A percentile compares a stretch with the other conserved stretches of the same genome.
phyloP scores from a whole-genome alignment of 805 yeast species.

The Metschnikowia noctiluminum region DNA sequence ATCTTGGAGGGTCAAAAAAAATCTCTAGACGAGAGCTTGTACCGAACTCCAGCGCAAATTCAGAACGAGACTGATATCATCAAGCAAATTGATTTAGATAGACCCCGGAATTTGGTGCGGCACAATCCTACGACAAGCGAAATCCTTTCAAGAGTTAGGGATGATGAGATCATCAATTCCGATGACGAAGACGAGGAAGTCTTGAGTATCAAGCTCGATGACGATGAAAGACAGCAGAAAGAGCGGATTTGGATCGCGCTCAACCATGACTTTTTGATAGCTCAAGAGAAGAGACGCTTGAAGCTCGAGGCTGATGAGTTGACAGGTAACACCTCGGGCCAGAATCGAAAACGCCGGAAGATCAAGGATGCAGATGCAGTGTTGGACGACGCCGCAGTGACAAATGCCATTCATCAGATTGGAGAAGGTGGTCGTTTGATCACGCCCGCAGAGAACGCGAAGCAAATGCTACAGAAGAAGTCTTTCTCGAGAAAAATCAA shows the following conservation, averaged over 20 bases:
- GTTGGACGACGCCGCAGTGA: slow-evolving; percentile 29
- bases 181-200: slow-evolving; percentile 82
- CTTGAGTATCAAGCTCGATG: slow-evolving; percentile 54
- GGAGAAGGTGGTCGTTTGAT: slow-evolving; percentile 41
- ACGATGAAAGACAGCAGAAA: slow-evolving; percentile 69
- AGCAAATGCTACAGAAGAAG: slow-evolving; percentile 69
- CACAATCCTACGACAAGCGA: slow-evolving; percentile 57
- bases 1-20: slow-evolving; percentile 21
- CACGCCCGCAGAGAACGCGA: slow-evolving; percentile 78
- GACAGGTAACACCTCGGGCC: slow-evolving; percentile 63
- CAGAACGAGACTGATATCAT: slow-evolving; percentile 15
- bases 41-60: slow-evolving; percentile 18
- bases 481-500: slow-evolving; percentile 86
- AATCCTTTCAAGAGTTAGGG: slow-evolving; percentile 49
- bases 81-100: slow-evolving; percentile 24
- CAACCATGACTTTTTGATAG: slow-evolving; percentile 80
- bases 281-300: slow-evolving; percentile 79
- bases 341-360: slow-evolving; percentile 42
- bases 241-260: slow-evolving; percentile 87
- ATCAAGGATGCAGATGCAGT: slow-evolving; percentile 18
- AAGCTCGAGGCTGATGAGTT: slow-evolving; percentile 84
- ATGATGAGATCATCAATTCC: slow-evolving; percentile 59
- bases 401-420: slow-evolving; percentile 34
- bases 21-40: slow-evolving; percentile 19
- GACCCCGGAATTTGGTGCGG: slow-evolving; percentile 48